Conservation (phyloP, 2,329 filamentous ascomycete genomes). For the Daldinia eschscholtzii region DNA sequence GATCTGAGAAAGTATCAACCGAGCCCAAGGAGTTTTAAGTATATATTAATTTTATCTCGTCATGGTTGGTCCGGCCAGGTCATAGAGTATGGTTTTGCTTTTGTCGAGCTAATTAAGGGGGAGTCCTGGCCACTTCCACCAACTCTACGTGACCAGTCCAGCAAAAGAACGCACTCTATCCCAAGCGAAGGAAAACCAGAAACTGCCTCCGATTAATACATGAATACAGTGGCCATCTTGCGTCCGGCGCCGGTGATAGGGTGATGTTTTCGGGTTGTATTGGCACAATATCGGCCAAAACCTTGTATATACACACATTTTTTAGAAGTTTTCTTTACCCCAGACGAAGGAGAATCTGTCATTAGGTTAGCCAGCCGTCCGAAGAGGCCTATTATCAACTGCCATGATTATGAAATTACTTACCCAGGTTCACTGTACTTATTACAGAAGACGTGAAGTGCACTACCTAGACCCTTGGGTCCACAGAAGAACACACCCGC, state of each 20-base stretch:
- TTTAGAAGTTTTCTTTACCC: slow-evolving; percentile 51
- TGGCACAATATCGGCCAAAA: slow-evolving; percentile 32
- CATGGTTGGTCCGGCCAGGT: slow-evolving; percentile 28
- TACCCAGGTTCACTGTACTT: slow-evolving; percentile 87
- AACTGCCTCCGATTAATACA: slow-evolving; percentile 36
- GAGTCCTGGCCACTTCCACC: slow-evolving; percentile 13
- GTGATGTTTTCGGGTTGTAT: slow-evolving; percentile 27
- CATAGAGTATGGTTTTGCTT: slow-evolving; percentile 27
- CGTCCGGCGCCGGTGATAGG: slow-evolving; percentile 43
- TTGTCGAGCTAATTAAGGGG: slow-evolving; percentile 29
- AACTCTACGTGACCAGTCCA: slow-evolving; percentile 31
- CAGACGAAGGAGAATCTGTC: slow-evolving; percentile 46
- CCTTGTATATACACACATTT: slow-evolving; percentile 15
- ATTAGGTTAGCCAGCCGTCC: slow-evolving; percentile 28
- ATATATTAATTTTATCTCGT: slow-evolving; percentile 39
- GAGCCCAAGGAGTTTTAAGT: slow-evolving; percentile 18
- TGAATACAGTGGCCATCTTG: slow-evolving; percentile 39
- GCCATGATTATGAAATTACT: slow-evolving; percentile 63
- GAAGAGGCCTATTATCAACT: neutral
- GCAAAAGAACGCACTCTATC: slow-evolving; percentile 10
- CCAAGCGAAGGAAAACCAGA: slow-evolving; percentile 29
- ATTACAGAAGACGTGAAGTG: slow-evolving; percentile 86
- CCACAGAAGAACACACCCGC: slow-evolving; percentile 89
- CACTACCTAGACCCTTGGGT: slow-evolving; percentile 81
- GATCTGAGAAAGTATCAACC: slow-evolving; percentile 23